Percentiles rank a stretch among this genome's conserved stretches.
These are phyloP conservation scores for Aulographum hederae DNA, from an alignment of 2,329 filamentous ascomycete species.

Conservation along the genomic window DNA sequence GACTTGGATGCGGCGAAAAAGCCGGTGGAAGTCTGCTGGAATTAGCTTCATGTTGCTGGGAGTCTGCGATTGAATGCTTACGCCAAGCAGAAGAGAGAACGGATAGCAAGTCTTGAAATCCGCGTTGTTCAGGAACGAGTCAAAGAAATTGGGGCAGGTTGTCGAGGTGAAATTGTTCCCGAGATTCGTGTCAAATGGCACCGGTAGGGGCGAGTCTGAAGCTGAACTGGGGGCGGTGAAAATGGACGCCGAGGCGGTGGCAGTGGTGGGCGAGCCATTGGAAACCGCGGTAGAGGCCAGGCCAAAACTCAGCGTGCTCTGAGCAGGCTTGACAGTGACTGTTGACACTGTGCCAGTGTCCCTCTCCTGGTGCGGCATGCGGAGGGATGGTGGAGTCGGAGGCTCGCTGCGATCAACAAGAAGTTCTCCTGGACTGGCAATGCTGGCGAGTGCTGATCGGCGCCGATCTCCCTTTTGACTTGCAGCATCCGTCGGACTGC, in stretches of 20 bases:
- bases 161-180: conserved; percentile 32
- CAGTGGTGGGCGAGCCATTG: not conserved
- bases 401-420: conserved; percentile 1
- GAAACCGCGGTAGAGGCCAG: not conserved
- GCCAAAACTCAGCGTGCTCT: not conserved
- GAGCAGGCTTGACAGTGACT: not conserved
- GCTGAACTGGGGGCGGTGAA: not conserved
- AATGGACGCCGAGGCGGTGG: not conserved
- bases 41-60: conserved; percentile 4
- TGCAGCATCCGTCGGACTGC: too few species aligned
- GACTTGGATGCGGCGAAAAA: conserved; percentile 71
- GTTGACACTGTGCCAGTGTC: not conserved
- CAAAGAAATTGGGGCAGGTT: conserved; percentile 48
- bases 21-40: conserved; percentile 50
- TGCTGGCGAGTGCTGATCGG: not conserved
- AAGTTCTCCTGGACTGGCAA: not conserved
- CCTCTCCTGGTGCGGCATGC: not conserved
- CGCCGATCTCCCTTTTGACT: too few species aligned
- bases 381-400: not conserved
- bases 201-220: conserved; percentile 13
- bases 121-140: conserved; percentile 42
- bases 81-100: conserved; percentile 66
- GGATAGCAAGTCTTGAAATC: conserved; percentile 63
- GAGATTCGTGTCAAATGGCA: conserved; percentile 28
- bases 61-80: conserved; percentile 19